Base-by-base conservation (phyloP, 352 stramenopile genomes). In the Albugo laibachii region DNA sequence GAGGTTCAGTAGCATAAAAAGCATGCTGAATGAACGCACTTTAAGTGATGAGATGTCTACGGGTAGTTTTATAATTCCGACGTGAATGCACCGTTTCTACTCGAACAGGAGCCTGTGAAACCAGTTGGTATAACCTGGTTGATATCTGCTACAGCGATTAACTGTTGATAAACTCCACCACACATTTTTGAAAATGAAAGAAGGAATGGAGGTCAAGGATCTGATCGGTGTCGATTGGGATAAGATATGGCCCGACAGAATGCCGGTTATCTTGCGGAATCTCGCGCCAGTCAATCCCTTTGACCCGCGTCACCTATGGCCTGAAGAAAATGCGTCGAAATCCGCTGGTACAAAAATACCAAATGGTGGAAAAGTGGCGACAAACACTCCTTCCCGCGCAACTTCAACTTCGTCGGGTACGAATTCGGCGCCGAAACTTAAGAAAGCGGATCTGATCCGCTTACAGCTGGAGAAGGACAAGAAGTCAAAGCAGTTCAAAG, bases 191-290 rank as follows among this genome's bases (percentile, higher is more conserved):
- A n/a, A n/a, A 55, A 18, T 31, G 11, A 14, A n/a, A 14, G 62
- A 13, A 12, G 83, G 74, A 68, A 59, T 49, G 54, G 71, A 77
- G 44, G 62, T 71, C 54, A 89, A 84, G 58, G 76, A 75, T 20
- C 75, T 91, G 66, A 70, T 72, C 59, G 77, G 87, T 52, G 77
- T 91, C 27, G 86, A 86, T 62, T 91, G 77, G 77, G 75, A 91
- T 59, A 91, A 91, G 60, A 61, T 91, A 40, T 91, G 76, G 69
- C 77, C 77, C 11, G 72, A 91, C 59, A 73, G 77, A 51, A 91
- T 91, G 67, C 77, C 77, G 36, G 74, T 91, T 61, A 91, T 91
- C 49, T 61, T 91, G 49, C 77, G 77, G 21, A 74, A 89, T 41
- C 50, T 89, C 48, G 77, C 77, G 49, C 77, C 77, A 11, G 83